Evolutionary conservation across 352 stramenopile genomes (phyloP), one percentile per base, ranked within the genome.

Genomic region (Globisporangium recalcitrans): DNA sequence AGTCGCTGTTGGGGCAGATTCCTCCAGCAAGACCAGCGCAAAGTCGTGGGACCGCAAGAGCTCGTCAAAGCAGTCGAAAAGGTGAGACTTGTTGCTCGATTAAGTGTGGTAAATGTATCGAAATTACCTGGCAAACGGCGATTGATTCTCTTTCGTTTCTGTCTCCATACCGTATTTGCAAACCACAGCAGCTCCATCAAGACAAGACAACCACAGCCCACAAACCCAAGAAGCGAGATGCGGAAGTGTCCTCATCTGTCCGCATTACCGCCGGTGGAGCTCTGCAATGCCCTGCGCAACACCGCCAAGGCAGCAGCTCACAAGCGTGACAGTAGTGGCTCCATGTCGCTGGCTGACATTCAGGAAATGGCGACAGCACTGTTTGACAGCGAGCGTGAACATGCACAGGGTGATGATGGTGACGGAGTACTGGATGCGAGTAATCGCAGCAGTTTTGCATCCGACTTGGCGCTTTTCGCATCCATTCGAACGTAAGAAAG

Each of bases 41-140:
- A 42, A 14, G 3, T 22, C 29, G 11, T 10, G 10, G 14, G 29
- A 44, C 31, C 51, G 51, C 29, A 57, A 57, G 29, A 44, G 13
- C n/a, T 21, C 29, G 9, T 27, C 19, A 22, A 56, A 57, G 29
- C 51, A 57, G 3, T n/a, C 51, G n/a, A 57, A 57, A 13, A 57
- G 51, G 51, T 57, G 31, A 57, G 51, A 14, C 14, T 44, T 34
- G 10, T 57, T 2, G 19, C 4, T 54, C 5, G 19, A 16, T 36
- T 36, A 26, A 19, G 10, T 29, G 19, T 13, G 9, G 49, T 11
- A 26, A 56, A 56, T 56, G 19, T 13, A 26, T 26, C 19, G 16
- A 46, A 46, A 22, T 46, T 46, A 46, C 7, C 6, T 46, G 16
- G 11, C 38, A 22, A 4, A 11, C 11, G 7, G 6, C 38, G 11